Percentiles rank a stretch among this genome's conserved stretches.
phyloP scores from a whole-genome alignment of 257 asterid genomes.

The Nicotiana tomentosiformis region DNA sequence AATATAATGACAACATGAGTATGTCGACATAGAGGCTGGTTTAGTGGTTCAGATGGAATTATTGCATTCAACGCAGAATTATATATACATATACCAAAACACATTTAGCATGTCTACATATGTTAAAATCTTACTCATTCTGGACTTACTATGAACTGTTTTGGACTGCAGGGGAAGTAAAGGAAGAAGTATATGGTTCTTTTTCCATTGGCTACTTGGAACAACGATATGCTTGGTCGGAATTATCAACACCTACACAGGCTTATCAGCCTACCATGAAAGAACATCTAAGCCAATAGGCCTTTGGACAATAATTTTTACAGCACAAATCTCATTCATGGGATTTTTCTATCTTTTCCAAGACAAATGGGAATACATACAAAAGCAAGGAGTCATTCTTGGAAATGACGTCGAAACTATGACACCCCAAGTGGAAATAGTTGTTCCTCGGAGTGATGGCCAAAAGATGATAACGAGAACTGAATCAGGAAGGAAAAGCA shows the following conservation, averaged over 20 bases:
- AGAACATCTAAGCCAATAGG: constrained; percentile 48
- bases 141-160: too few species aligned
- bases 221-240: constrained; percentile 53
- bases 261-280: constrained; percentile 54
- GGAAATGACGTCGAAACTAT: not conserved
- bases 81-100: too few species aligned
- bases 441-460: constrained; percentile 5
- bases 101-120: too few species aligned
- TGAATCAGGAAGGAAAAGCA: constrained; percentile 59
- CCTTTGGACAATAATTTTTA: constrained; percentile 58
- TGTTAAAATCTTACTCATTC: too few species aligned
- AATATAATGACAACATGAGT: not conserved
- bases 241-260: constrained; percentile 58
- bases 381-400: constrained; percentile 42
- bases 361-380: constrained; percentile 81
- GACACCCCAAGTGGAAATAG: constrained; percentile 12
- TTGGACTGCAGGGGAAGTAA: constrained; percentile 44
- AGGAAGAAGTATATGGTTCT: constrained; percentile 52
- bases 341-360: constrained; percentile 61
- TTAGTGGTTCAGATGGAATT: not conserved
- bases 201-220: constrained; percentile 74
- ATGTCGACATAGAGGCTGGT: too few species aligned
- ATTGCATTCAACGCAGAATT: too few species aligned
- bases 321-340: constrained; percentile 75
- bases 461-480: constrained; percentile 7